Evolutionary conservation across 2,329 filamentous ascomycete genomes (phyloP).

Genomic region (Aspergillus aculeatinus): DNA sequence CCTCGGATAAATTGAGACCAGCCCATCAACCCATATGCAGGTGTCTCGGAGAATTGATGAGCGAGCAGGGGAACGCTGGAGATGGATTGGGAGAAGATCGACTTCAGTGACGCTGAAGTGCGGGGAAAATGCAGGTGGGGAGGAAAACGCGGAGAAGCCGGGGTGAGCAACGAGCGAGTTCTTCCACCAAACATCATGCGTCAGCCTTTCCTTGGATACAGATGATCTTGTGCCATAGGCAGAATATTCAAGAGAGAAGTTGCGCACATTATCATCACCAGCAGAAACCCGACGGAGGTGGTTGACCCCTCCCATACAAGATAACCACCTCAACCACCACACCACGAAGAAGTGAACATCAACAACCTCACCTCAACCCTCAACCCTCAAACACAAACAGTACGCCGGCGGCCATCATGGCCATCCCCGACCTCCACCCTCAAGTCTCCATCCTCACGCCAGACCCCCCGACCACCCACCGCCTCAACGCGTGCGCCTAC

Average conservation of each 20-base stretch:
- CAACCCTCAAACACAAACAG: background rate
- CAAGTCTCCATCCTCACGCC: background rate
- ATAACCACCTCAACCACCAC: no score
- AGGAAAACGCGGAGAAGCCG: background rate
- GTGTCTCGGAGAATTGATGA: background rate
- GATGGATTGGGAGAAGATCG: constrained; percentile 4
- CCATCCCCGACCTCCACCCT: background rate
- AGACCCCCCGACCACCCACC: constrained; percentile 1
- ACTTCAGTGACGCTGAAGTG: background rate
- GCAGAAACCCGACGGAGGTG: no score
- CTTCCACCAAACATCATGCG: constrained; percentile 4
- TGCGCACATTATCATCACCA: no score
- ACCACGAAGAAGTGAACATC: no score
- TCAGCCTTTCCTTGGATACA: no score
- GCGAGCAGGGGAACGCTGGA: background rate
- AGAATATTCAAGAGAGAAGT: no score
- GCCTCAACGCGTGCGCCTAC: constrained; percentile 4
- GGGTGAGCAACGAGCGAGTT: background rate
- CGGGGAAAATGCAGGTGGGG: background rate
- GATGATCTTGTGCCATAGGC: no score
- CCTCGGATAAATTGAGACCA: constrained; percentile 3
- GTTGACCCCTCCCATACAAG: no score
- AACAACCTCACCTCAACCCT: no score
- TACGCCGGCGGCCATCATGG: background rate
- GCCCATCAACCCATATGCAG: background rate